Percentiles rank a stretch among this genome's conserved stretches.
phyloP scores from a whole-genome alignment of 129 eudicot genomes.

The Escallonia herrerae region DNA sequence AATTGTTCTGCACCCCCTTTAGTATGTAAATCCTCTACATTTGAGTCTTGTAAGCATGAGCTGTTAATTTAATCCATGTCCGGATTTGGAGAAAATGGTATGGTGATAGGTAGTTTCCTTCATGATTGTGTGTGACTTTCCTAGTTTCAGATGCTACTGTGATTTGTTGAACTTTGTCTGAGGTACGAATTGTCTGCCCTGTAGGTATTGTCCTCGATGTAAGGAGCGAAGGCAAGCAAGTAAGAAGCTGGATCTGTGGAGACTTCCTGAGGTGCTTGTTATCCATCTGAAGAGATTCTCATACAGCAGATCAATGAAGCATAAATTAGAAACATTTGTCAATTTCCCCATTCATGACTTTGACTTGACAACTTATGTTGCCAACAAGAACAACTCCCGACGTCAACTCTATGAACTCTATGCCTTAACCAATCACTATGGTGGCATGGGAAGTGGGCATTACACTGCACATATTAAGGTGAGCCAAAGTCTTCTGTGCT shows the following conservation, averaged over 20 bases:
- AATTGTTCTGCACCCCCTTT: no score
- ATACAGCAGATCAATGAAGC: slow-evolving; percentile 84
- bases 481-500: slow-evolving; percentile 5
- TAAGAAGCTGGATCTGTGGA: slow-evolving; percentile 93
- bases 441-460: slow-evolving; percentile 98
- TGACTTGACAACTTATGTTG: slow-evolving; percentile 77
- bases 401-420: slow-evolving; percentile 86
- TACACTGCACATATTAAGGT: slow-evolving; percentile 93
- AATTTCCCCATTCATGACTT: slow-evolving; percentile 87
- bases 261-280: slow-evolving; percentile 91
- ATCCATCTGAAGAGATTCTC: slow-evolving; percentile 89
- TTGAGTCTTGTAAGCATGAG: no score
- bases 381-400: slow-evolving; percentile 62
- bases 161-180: no score
- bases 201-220: slow-evolving; percentile 89
- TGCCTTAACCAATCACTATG: slow-evolving; percentile 87
- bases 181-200: slow-evolving; percentile 3
- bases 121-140: no score
- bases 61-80: no score
- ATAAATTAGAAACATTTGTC: slow-evolving; percentile 82
- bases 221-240: slow-evolving; percentile 93
- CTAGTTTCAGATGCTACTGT: no score
- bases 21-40: no score
- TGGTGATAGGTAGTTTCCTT: no score
- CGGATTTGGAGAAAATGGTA: no score